These are phyloP conservation scores for Batrachochytrium dendrobatidis DNA, from an alignment of 371 early-diverging fungal species.

Conservation along the genomic window DNA sequence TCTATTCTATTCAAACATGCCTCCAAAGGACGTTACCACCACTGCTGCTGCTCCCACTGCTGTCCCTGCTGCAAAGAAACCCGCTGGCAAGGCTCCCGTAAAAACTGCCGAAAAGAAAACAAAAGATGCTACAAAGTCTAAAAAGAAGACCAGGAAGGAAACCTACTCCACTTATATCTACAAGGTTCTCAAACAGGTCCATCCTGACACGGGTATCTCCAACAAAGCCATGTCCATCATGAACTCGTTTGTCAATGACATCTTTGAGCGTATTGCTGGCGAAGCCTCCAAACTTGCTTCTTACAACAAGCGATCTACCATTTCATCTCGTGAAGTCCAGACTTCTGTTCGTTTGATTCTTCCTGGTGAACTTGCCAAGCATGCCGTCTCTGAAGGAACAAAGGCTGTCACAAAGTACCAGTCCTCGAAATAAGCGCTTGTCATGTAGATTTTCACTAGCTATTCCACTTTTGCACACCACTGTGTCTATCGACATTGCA, in stretches of 20 bases:
- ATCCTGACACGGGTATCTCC: slow-evolving; percentile 96
- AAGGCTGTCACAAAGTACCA: slow-evolving; percentile 97
- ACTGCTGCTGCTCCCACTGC: slow-evolving; percentile 18
- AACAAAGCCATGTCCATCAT: slow-evolving; percentile 98
- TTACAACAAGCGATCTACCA: slow-evolving; percentile 91
- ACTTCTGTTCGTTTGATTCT: slow-evolving; percentile 88
- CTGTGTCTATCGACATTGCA: slow-evolving; percentile 1
- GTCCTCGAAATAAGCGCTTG: slow-evolving; percentile 39
- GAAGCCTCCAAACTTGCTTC: slow-evolving; percentile 89
- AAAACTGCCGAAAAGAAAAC: slow-evolving; percentile 42
- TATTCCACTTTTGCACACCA: neutral
- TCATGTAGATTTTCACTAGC: neutral
- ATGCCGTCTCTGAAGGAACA: slow-evolving; percentile 96
- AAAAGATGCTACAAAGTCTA: slow-evolving; percentile 30
- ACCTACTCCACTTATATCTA: slow-evolving; percentile 94
- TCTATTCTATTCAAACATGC: slow-evolving; percentile 16
- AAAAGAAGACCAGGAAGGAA: slow-evolving; percentile 58
- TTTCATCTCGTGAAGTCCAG: slow-evolving; percentile 93
- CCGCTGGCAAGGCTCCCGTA: slow-evolving; percentile 66
- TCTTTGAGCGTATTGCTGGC: slow-evolving; percentile 84
- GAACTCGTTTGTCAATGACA: slow-evolving; percentile 96
- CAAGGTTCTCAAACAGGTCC: slow-evolving; percentile 94
- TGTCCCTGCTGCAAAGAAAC: slow-evolving; percentile 36
- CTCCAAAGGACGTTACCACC: slow-evolving; percentile 40
- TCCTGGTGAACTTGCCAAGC: slow-evolving; percentile 94